Evolutionary conservation across 1,284 basidiomycete species (phyloP), one percentile per base, ranked within the genome.

Genomic region (Tylopilus sp.): DNA sequence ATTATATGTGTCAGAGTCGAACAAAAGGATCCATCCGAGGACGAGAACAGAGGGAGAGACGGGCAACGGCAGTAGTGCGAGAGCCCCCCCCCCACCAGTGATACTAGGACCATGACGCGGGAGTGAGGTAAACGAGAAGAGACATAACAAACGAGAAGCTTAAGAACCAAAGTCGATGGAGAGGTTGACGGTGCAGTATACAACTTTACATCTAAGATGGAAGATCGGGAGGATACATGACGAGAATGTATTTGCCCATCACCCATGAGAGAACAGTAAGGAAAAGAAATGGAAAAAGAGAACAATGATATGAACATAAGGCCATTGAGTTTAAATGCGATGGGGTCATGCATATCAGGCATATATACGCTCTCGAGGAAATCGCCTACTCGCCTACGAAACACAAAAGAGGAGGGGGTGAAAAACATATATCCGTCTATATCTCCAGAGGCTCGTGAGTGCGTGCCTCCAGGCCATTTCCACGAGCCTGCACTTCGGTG

Each of bases 401-500:
- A 37, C 46, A 21, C 26, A 26, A 34, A 31, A 21, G 15, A 7
- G 21, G 2, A 16, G 33, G 33, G 18, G 35, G 29, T 35, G 31
- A 33, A 40, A 16, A 31, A 19, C 13, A 25, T 9, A 15, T 9
- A n/a, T 31, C 31, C 43, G 30, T 68, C 57, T 74, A 91, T 76
- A 91, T 82, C 67, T 90, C 89, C 70, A 90, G 67, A 45, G 86
- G 86, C 72, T 91, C 86, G 70, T 89, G 86, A 56, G 86, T 86
- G 67, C 84, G 79, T 59, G 86, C 79, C 62, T 91, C 89, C 59
- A 90, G 78, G 65, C 83, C 84, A 69, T 26, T 59, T 48, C 77
- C 78, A 71, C 80, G 75, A 44, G 71, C 65, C 63, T 77, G 77
- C 55, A 69, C 71, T 63, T 88, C 84, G 56, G 74, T 75, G 44